Evolutionary conservation across 768 basidiomycete species (phyloP).

Genomic region (Mycena galopus): DNA sequence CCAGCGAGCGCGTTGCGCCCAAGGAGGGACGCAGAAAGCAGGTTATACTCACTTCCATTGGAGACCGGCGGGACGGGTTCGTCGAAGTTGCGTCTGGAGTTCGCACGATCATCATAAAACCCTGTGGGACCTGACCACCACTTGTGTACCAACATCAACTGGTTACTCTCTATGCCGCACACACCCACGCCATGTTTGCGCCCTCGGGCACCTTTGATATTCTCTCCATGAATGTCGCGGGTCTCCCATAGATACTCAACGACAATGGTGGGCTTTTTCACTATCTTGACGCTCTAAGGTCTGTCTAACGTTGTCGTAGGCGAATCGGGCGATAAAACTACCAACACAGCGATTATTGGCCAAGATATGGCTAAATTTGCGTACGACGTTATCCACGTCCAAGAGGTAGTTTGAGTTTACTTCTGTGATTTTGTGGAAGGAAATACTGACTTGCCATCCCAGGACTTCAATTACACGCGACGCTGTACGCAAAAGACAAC

Average conservation of each 20-base stretch:
- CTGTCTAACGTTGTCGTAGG: neutral
- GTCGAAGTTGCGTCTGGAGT: too few relatives aligned
- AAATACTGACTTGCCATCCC: neutral
- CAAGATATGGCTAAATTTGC: slow-evolving; percentile 22
- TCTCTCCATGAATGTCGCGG: slow-evolving; percentile 38
- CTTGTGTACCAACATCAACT: too few relatives aligned
- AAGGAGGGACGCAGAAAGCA: too few relatives aligned
- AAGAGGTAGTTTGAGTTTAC: slow-evolving; percentile 9
- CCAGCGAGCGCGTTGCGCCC: too few relatives aligned
- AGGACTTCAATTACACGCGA: slow-evolving; percentile 56
- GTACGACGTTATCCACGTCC: slow-evolving; percentile 33
- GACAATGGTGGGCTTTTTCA: slow-evolving; percentile 10
- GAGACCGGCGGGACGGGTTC: too few relatives aligned
- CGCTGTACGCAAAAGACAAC: slow-evolving; percentile 50
- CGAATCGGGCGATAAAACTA: slow-evolving; percentile 29
- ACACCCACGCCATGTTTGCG: slow-evolving; percentile 16
- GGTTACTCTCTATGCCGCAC: neutral
- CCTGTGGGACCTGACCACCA: too few relatives aligned
- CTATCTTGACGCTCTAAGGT: neutral
- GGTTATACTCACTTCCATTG: too few relatives aligned
- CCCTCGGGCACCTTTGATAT: slow-evolving; percentile 25
- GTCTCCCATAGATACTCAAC: slow-evolving; percentile 30
- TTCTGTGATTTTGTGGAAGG: too few relatives aligned
- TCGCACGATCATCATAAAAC: too few relatives aligned
- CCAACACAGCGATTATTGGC: slow-evolving; percentile 27